Evolutionary conservation across 305 asterid genomes (phyloP), one percentile per base, ranked within the genome.

Genomic region (Fraxinus sp.): DNA sequence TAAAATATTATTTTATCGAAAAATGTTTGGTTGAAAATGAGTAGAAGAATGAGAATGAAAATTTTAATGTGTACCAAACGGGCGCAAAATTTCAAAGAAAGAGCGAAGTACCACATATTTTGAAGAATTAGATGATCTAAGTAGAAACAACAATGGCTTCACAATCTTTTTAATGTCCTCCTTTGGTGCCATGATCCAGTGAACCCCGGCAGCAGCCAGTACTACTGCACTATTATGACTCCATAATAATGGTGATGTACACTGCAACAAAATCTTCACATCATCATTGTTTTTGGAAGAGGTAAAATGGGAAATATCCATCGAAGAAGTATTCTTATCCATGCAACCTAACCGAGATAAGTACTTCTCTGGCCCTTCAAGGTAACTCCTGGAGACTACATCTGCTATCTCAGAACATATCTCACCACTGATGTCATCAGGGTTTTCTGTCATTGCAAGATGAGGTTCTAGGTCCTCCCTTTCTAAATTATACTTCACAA

Each of bases 121-220:
- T 84, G 99, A 94, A 82, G 94, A 85, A 88, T 78, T 85, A 36
- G 98, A 96, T 84, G 99, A 94, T 89, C 99, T 91, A 91, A 94
- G 87, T 78, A 96, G 94, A 91, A 96, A 96, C 78, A 96, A 85
- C 88, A 94, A 86, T 84, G 99, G 99, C 87, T 93, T 94, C 70
- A 93, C 97, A 85, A 94, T 93, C 88, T 89, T 94, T 77, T 74
- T 81, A 84, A 94, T 52, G 57, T 94, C 97, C 80, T 90, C 95
- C 89, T 83, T 91, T 59, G 98, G 97, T 64, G 96, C 95, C 98
- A 96, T 94, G 88, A 96, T 93, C 99, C 99, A 96, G 89, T 94
- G 97, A 85, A 96, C 94, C 82, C 98, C 97, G 83, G 99, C 92
- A 87, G 98, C 98, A 79, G 98, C 98, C 85, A 96, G 94, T 86